A percentile compares a stretch with the other conserved stretches of the same genome.
phyloP scores from a whole-genome alignment of 1,139 yeast genomes.

The Citeromyces hawaiiensis region DNA sequence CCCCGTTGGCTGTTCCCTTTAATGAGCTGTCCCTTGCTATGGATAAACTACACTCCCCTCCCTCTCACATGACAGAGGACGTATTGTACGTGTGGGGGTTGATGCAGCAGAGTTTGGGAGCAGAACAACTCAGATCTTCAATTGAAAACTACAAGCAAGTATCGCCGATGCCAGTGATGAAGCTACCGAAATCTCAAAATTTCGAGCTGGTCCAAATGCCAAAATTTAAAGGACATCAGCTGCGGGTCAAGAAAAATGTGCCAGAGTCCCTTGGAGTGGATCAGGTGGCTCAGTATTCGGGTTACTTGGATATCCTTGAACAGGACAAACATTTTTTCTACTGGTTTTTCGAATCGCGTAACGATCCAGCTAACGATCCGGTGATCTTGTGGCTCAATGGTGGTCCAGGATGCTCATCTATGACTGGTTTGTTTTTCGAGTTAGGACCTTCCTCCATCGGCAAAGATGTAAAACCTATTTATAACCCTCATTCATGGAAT shows the following conservation, averaged over 20 bases:
- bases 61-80: neutral
- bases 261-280: constrained; percentile 37
- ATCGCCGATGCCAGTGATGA: neutral
- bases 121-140: neutral
- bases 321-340: constrained; percentile 67
- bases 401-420: constrained; percentile 65
- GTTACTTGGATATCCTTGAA: constrained; percentile 42
- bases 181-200: neutral
- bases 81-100: neutral
- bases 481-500: constrained; percentile 62
- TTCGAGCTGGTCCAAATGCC: neutral
- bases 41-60: neutral
- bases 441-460: constrained; percentile 50
- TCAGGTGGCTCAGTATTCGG: constrained; percentile 48
- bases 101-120: neutral
- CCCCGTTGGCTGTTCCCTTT: neutral
- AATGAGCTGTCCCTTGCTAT: neutral
- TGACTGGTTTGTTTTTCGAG: constrained; percentile 46
- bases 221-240: constrained; percentile 23
- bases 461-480: constrained; percentile 30
- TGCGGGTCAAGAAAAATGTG: constrained; percentile 26
- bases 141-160: neutral
- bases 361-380: constrained; percentile 52
- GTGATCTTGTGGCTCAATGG: constrained; percentile 62
- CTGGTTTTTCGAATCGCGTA: constrained; percentile 64